phyloP scores from a whole-genome alignment of 1,284 basidiomycete genomes.

The Pseudozyma pruni region DNA sequence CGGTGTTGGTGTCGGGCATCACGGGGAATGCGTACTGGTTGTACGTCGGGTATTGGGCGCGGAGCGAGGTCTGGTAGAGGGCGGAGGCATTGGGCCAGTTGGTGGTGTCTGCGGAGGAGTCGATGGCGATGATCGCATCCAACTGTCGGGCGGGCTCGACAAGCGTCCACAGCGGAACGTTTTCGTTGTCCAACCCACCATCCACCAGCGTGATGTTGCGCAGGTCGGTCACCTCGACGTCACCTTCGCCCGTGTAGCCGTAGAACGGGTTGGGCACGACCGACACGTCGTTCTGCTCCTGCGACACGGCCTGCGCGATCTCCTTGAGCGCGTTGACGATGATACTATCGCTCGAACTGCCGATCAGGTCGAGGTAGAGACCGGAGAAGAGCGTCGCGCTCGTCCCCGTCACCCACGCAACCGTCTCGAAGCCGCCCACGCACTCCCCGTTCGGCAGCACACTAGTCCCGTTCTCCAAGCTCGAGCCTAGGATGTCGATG shows the following conservation, averaged over 20 bases:
- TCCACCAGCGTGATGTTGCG: conserved; percentile 62
- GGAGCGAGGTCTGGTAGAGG: conserved; percentile 66
- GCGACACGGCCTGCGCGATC: conserved; percentile 47
- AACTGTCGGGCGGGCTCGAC: conserved; percentile 75
- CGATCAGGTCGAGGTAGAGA: conserved; percentile 60
- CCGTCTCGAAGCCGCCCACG: conserved; percentile 60
- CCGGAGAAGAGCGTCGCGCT: conserved; percentile 68
- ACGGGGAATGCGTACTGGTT: conserved; percentile 68
- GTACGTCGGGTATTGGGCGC: conserved; percentile 41
- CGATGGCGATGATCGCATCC: conserved; percentile 78
- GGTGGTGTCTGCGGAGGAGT: conserved; percentile 72
- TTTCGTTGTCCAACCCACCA: conserved; percentile 69
- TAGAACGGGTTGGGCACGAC: conserved; percentile 70
- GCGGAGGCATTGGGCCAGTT: conserved; percentile 76
- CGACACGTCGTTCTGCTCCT: conserved; percentile 69
- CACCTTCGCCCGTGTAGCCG: conserved; percentile 61
- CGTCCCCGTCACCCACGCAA: conserved; percentile 59
- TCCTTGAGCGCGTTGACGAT: conserved; percentile 45
- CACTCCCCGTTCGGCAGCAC: conserved; percentile 35
- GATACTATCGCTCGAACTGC: conserved; percentile 34
- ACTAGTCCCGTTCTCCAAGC: conserved; percentile 51
- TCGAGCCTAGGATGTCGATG: conserved; percentile 61
- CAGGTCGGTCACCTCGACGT: conserved; percentile 36
- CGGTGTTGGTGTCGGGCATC: conserved; percentile 71
- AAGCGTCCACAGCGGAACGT: conserved; percentile 75